These are phyloP conservation scores for Pyrenochaeta sp. DNA, from an alignment of 2,329 filamentous ascomycete species.

Conservation along the genomic window DNA sequence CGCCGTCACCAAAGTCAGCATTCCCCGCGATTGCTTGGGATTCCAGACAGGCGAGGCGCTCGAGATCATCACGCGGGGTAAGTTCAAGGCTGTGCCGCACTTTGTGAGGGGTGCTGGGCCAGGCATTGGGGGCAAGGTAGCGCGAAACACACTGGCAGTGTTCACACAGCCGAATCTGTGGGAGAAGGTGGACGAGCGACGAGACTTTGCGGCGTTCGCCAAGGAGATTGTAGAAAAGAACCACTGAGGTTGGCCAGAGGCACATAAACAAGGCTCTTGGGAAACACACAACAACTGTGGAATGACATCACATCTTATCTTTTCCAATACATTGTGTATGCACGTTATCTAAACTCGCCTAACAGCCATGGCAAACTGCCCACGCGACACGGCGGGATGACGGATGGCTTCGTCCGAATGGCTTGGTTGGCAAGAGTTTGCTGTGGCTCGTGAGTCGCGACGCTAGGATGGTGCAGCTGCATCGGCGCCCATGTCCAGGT, in stretches of 20 bases:
- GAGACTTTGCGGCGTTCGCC: constrained; percentile 80
- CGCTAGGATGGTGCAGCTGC: not conserved
- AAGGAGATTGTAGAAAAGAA: constrained; percentile 59
- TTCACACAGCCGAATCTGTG: constrained; percentile 96
- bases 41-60: constrained; percentile 96
- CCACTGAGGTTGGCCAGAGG: constrained; percentile 39
- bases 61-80: constrained; percentile 88
- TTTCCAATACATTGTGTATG: not conserved
- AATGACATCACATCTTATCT: constrained; percentile 17
- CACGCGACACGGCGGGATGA: constrained; percentile 18
- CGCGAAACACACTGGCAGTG: constrained; percentile 85
- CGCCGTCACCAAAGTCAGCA: constrained; percentile 86
- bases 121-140: constrained; percentile 56
- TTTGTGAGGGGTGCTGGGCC: constrained; percentile 82
- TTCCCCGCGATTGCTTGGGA: constrained; percentile 88
- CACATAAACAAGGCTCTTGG: not conserved
- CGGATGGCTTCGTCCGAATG: constrained; percentile 3
- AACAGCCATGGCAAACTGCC: constrained; percentile 1
- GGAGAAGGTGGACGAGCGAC: constrained; percentile 75
- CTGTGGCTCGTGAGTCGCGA: constrained; percentile 19
- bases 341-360: constrained; percentile 5
- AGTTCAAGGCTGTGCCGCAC: constrained; percentile 94
- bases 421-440: constrained; percentile 3
- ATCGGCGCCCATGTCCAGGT: not conserved
- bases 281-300: not conserved